phyloP scores from a whole-genome alignment of 2,329 filamentous ascomycete genomes.

The Fonsecaea multimorphosa region DNA sequence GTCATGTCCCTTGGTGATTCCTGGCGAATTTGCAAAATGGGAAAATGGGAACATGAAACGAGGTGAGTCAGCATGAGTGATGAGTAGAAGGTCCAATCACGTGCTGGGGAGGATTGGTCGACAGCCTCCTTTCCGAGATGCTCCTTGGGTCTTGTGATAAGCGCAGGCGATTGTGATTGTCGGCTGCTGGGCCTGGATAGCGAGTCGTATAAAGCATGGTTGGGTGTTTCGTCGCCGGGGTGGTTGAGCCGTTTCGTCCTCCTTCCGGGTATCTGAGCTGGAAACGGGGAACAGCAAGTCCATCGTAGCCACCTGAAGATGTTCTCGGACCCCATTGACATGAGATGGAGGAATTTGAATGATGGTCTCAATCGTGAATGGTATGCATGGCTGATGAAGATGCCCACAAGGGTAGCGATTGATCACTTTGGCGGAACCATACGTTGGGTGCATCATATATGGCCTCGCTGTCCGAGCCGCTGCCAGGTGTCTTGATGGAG shows the following conservation, averaged over 20 bases:
- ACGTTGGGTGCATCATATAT: too few relatives aligned
- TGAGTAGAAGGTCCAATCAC: constrained; percentile 2
- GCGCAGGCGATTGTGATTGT: neutral
- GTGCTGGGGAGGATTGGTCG: neutral
- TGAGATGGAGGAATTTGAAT: neutral
- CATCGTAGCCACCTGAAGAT: too few relatives aligned
- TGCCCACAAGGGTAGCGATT: too few relatives aligned
- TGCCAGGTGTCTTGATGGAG: too few relatives aligned
- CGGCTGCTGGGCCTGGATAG: neutral
- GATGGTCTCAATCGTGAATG: neutral
- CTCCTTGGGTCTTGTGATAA: neutral
- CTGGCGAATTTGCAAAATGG: neutral
- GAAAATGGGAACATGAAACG: neutral
- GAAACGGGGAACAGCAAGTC: too few relatives aligned
- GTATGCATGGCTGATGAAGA: too few relatives aligned
- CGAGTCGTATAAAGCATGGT: neutral
- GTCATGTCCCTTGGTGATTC: too few relatives aligned
- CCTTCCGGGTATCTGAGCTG: neutral
- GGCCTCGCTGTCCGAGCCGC: too few relatives aligned
- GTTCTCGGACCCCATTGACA: neutral
- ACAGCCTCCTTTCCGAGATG: neutral
- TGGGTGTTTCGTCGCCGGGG: neutral
- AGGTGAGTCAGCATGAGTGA: constrained; percentile 21
- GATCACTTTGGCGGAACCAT: too few relatives aligned
- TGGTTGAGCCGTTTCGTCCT: neutral